Evolutionary conservation across 495 filamentous ascomycete genomes (phyloP).

Genomic region (Aspergillus egyptiacus): DNA sequence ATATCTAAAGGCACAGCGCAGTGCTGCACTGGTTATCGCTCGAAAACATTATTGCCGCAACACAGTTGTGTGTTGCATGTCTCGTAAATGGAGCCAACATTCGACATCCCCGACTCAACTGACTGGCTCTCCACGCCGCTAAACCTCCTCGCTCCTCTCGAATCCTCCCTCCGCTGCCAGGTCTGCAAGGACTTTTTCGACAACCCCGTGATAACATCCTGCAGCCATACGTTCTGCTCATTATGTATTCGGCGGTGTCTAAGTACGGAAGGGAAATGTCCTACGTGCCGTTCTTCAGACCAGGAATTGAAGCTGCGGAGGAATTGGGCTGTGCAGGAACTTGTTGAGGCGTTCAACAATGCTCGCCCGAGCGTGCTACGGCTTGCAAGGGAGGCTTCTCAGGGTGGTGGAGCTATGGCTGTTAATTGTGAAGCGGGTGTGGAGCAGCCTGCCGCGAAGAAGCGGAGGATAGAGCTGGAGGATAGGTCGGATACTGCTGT

Average conservation of each 20-base stretch:
- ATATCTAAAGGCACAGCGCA: background rate
- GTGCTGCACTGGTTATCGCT: background rate
- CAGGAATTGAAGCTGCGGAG: slow-evolving; percentile 78
- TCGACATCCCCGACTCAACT: slow-evolving; percentile 76
- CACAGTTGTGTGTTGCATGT: background rate
- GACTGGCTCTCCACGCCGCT: slow-evolving; percentile 88
- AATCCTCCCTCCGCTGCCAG: slow-evolving; percentile 84
- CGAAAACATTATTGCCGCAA: background rate
- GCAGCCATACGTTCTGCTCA: slow-evolving; percentile 95
- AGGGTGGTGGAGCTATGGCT: slow-evolving; percentile 3
- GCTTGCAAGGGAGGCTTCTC: slow-evolving; percentile 47
- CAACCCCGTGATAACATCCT: slow-evolving; percentile 89
- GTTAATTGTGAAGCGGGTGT: slow-evolving; percentile 11
- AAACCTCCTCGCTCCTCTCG: slow-evolving; percentile 63
- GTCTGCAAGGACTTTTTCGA: slow-evolving; percentile 97
- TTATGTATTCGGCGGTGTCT: slow-evolving; percentile 85
- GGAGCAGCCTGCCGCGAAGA: slow-evolving; percentile 33
- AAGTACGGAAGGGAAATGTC: slow-evolving; percentile 75
- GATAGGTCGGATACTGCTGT: slow-evolving; percentile 7
- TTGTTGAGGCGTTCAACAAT: slow-evolving; percentile 70
- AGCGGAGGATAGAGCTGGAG: slow-evolving; percentile 37
- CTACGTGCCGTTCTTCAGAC: slow-evolving; percentile 67
- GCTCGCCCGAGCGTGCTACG: slow-evolving; percentile 57
- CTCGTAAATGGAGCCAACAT: slow-evolving; percentile 42
- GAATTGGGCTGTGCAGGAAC: slow-evolving; percentile 76